A percentile compares a stretch with the other conserved stretches of the same genome.
These are phyloP conservation scores for Trypanosoma conorhini DNA, from an alignment of 208 protist species.

Conservation along the genomic window DNA sequence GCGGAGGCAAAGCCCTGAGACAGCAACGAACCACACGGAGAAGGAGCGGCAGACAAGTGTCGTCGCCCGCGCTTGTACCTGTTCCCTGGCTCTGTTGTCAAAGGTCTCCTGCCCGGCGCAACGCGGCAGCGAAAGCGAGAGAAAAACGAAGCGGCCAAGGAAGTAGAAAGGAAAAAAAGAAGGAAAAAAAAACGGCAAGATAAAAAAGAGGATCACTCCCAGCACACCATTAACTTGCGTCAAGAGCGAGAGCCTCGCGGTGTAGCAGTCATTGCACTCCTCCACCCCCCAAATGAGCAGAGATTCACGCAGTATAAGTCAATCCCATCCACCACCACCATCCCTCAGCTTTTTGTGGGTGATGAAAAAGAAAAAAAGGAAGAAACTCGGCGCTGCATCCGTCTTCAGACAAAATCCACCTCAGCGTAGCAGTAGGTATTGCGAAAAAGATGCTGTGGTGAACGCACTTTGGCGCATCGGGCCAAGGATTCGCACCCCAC, in stretches of 20 bases:
- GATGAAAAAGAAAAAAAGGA: neutral
- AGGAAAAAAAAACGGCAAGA: conserved; percentile 3
- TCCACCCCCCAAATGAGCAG: neutral
- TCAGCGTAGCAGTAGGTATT: conserved; percentile 36
- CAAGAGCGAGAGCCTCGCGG: neutral
- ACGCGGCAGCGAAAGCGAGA: neutral
- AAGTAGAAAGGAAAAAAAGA: conserved; percentile 13
- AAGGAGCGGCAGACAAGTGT: neutral
- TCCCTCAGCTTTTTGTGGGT: neutral
- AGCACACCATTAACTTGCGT: neutral
- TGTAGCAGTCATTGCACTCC: neutral
- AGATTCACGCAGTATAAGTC: neutral
- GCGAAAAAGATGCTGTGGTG: conserved; percentile 37
- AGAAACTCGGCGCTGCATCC: neutral
- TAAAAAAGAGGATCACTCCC: conserved; percentile 11
- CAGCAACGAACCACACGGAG: neutral
- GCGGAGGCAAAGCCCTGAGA: neutral
- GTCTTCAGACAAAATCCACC: neutral
- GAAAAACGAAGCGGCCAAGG: neutral
- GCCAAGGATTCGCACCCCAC: conserved; percentile 67
- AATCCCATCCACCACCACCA: neutral
- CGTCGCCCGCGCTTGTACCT: neutral
- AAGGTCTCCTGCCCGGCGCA: neutral
- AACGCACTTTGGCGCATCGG: conserved; percentile 39
- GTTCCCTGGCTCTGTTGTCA: neutral